Evolutionary conservation across 352 stramenopile genomes (phyloP), one percentile per base, ranked within the genome.

Genomic region (Globisporangium splendens): DNA sequence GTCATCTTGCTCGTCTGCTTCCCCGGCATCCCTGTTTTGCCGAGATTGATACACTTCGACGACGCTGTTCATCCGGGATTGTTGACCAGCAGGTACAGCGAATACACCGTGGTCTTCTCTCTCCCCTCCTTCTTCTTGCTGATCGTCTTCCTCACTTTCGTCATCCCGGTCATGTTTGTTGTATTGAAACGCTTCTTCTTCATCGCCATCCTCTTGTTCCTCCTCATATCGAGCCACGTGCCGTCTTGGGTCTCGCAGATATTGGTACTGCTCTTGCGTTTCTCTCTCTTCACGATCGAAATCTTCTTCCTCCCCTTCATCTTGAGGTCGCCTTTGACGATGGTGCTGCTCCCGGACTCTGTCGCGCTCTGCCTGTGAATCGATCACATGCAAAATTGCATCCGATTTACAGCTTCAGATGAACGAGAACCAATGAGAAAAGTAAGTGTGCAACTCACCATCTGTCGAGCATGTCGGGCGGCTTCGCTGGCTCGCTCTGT

Each of bases 401-500:
- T 35, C 8, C 5, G 28, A 35, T 8, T 35, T 35, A 1, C 39
- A n/a, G 39, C 7, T 13, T 44, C 3, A 44, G 39, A 41, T 31
- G 33, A 28, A 11, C n/a, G 28, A 13, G 8, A 33, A 31, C 39
- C 33, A 38, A 14, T 51, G 6, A 51, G 15, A 3, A 31, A 5
- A 2, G 17, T 17, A 46, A 33, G 35, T 20, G 53, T n/a, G 39
- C 13, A 44, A 44, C 39, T n/a, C 39, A 87, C 72, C 68, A 81
- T 66, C 15, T 49, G 59, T 46, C 74, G 54, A 8, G 70, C 74
- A 15, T 75, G 62, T 48, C 68, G 57, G 0, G 63, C 72, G 46
- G 67, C 72, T 48, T 70, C 55, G 31, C 58, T 81, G 8, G 60
- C 59, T 46, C 58, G 67, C 50, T 87, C 74, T 28, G 74, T 72